phyloP scores from a whole-genome alignment of 495 filamentous ascomycete genomes.

The Bathelium albidoporum region DNA sequence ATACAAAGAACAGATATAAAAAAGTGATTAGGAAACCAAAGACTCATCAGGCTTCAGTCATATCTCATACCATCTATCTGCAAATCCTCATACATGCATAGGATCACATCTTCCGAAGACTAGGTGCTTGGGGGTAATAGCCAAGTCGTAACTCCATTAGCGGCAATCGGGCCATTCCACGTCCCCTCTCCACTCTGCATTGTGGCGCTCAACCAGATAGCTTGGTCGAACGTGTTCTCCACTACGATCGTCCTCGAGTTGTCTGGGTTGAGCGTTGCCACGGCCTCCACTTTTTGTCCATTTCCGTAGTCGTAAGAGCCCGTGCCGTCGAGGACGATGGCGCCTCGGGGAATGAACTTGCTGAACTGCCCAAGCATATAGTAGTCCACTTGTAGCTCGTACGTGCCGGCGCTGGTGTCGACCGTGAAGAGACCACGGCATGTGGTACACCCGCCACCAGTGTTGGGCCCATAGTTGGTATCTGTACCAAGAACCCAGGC shows the following conservation, averaged over 20 bases:
- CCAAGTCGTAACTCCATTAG: constrained; percentile 44
- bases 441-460: constrained; percentile 38
- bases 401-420: constrained; percentile 30
- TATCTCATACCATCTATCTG: too few species aligned
- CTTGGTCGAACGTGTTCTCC: constrained; percentile 43
- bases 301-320: constrained; percentile 40
- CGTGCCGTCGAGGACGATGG: constrained; percentile 35
- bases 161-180: constrained; percentile 43
- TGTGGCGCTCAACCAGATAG: constrained; percentile 37
- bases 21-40: too few species aligned
- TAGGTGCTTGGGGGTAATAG: constrained; percentile 30
- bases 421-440: constrained; percentile 44
- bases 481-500: constrained; percentile 48
- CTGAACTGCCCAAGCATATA: constrained; percentile 50
- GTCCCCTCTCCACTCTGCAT: constrained; percentile 34
- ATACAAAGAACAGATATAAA: too few species aligned
- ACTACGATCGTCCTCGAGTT: constrained; percentile 42
- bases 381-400: constrained; percentile 40
- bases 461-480: constrained; percentile 41
- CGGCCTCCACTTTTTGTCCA: constrained; percentile 37
- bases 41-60: too few species aligned
- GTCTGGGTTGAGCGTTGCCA: constrained; percentile 43
- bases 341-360: constrained; percentile 45
- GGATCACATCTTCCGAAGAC: background rate
- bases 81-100: background rate